phyloP scores from a whole-genome alignment of 176 grass and related monocot species.

The Oryza meyeriana region DNA sequence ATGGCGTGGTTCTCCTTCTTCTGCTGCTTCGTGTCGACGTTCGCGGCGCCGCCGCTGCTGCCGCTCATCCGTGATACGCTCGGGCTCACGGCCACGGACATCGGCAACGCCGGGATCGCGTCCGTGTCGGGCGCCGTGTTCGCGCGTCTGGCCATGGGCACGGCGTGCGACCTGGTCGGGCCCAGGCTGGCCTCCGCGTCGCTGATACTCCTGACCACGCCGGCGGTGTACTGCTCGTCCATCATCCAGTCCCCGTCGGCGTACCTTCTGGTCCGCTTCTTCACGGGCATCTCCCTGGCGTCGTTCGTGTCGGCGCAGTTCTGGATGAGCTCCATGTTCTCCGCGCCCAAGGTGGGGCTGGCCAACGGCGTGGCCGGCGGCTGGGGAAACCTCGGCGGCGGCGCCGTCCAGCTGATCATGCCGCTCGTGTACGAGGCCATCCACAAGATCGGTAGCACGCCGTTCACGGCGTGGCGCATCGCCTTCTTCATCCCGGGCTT shows the following conservation, averaged over 20 bases:
- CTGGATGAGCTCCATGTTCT: constrained; percentile 99
- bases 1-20: constrained; percentile 99
- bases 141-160: constrained; percentile 88
- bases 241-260: constrained; percentile 54
- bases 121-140: constrained; percentile 91
- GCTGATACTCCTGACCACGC: constrained; percentile 80
- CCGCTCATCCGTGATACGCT: constrained; percentile 87
- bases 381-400: constrained; percentile 95
- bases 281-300: constrained; percentile 91
- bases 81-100: constrained; percentile 65
- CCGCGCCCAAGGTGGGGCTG: constrained; percentile 66
- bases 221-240: constrained; percentile 69
- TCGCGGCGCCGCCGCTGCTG: constrained; percentile 80
- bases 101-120: constrained; percentile 93
- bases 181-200: constrained; percentile 71
- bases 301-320: constrained; percentile 95
- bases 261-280: constrained; percentile 79
- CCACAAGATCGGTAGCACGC: constrained; percentile 61
- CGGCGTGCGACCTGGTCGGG: constrained; percentile 82
- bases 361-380: constrained; percentile 88
- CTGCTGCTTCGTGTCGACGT: constrained; percentile 92
- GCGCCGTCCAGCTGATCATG: constrained; percentile 89
- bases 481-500: constrained; percentile 91
- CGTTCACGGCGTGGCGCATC: constrained; percentile 76
- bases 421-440: constrained; percentile 73